Percentiles rank a stretch among this genome's conserved stretches.
phyloP scores from a whole-genome alignment of 2,329 filamentous ascomycete genomes.

The Peltaster fructicola region DNA sequence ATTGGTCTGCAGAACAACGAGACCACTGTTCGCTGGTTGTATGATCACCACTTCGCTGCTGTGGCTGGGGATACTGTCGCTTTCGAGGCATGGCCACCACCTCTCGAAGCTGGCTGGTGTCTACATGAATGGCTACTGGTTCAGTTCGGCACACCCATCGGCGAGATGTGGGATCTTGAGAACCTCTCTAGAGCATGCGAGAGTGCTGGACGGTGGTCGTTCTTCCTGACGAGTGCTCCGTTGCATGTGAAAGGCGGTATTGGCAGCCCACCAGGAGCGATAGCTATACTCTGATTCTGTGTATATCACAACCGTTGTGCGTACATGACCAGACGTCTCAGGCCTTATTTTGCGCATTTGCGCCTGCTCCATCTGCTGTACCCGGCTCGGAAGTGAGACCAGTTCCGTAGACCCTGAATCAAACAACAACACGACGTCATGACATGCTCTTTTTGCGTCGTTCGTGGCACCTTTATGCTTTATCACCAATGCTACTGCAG shows the following conservation, averaged over 20 bases:
- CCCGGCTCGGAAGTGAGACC: no score
- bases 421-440: no score
- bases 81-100: slow-evolving; percentile 18
- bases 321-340: no score
- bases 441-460: no score
- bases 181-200: slow-evolving; percentile 19
- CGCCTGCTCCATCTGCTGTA: no score
- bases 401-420: no score
- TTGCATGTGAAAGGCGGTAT: slow-evolving; percentile 22
- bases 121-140: slow-evolving; percentile 22
- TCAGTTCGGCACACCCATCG: slow-evolving; percentile 24
- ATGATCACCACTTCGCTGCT: slow-evolving; percentile 17
- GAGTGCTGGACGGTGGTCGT: slow-evolving; percentile 19
- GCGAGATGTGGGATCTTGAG: slow-evolving; percentile 26
- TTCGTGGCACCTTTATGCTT: no score
- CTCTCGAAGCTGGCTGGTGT: slow-evolving; percentile 8
- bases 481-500: no score
- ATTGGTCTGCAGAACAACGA: slow-evolving; percentile 29
- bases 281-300: slow-evolving; percentile 21
- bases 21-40: slow-evolving; percentile 35
- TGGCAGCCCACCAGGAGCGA: slow-evolving; percentile 11
- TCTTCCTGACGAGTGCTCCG: slow-evolving; percentile 24
- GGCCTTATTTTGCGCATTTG: no score
- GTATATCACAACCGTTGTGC: no score
- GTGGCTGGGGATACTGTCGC: slow-evolving; percentile 19